A percentile compares a stretch with the other conserved stretches of the same genome.
These are phyloP conservation scores for Penicillium paneum DNA, from an alignment of 2,329 filamentous ascomycete species.

Conservation along the genomic window DNA sequence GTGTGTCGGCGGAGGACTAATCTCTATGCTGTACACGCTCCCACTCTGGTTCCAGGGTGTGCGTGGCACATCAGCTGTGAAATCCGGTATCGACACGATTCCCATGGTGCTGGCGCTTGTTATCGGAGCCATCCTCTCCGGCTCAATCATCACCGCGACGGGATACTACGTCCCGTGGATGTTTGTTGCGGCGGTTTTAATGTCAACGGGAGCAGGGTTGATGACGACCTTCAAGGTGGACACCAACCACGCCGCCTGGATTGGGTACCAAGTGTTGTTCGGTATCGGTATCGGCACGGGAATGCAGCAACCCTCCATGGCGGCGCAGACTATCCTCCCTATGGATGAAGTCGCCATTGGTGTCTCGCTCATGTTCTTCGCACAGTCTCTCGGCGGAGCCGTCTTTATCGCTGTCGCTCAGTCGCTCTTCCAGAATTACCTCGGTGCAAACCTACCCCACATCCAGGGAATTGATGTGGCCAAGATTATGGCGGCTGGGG, in stretches of 20 bases:
- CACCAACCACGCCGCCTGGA: conserved; percentile 18
- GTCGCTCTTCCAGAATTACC: conserved; percentile 18
- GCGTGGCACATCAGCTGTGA: conserved; percentile 41
- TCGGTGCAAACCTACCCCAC: conserved; percentile 6
- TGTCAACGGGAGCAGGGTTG: conserved; percentile 17
- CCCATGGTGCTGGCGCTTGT: conserved; percentile 40
- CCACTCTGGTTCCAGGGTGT: conserved; percentile 51
- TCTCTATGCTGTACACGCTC: conserved; percentile 43
- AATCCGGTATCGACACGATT: conserved; percentile 46
- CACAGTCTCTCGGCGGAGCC: conserved; percentile 20
- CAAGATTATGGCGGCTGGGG: conserved; percentile 11
- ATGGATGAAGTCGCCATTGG: conserved; percentile 18
- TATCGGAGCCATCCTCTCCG: conserved; percentile 34
- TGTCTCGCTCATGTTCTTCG: conserved; percentile 18
- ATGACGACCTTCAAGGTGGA: conserved; percentile 17
- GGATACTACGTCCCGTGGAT: conserved; percentile 45
- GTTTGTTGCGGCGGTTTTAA: conserved; percentile 23
- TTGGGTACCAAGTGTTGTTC: conserved; percentile 22
- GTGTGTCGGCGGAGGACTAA: conserved; percentile 39
- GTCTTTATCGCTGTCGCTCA: conserved; percentile 20
- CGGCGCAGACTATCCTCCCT: conserved; percentile 16
- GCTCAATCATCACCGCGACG: conserved; percentile 31
- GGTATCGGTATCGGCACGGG: conserved; percentile 18
- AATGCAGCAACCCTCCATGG: conserved; percentile 18
- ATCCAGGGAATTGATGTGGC: conserved; percentile 13